Conservation (phyloP, 2,329 filamentous ascomycete genomes). For the Eurotiales sp. region DNA sequence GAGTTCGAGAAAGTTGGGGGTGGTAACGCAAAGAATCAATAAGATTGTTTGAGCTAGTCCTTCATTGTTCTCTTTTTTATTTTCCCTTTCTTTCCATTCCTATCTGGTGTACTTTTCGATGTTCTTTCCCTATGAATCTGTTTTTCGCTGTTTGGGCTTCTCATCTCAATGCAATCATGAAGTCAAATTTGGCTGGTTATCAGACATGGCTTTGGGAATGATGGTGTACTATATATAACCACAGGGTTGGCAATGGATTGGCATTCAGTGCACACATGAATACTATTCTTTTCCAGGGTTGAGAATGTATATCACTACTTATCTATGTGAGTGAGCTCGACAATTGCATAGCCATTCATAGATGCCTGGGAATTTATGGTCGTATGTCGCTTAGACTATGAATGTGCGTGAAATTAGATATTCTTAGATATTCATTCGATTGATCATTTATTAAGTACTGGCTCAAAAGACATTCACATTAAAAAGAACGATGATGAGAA, state of each 20-base stretch:
- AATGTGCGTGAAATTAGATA: too few relatives aligned
- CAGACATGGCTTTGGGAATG: neutral
- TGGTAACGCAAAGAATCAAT: slow-evolving; percentile 3
- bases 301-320: neutral
- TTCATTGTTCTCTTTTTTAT: neutral
- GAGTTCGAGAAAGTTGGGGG: slow-evolving; percentile 49
- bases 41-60: neutral
- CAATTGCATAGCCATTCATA: too few relatives aligned
- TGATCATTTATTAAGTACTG: too few relatives aligned
- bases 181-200: neutral
- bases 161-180: neutral
- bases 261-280: neutral
- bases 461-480: neutral
- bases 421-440: too few relatives aligned
- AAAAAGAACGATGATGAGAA: neutral
- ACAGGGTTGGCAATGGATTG: neutral
- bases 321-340: too few relatives aligned
- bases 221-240: slow-evolving; percentile 9
- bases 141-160: neutral
- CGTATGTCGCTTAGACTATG: too few relatives aligned
- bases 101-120: too few relatives aligned
- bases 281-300: neutral
- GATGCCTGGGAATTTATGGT: too few relatives aligned
- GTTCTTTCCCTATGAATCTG: too few relatives aligned
- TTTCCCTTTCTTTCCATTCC: neutral